These are phyloP conservation scores for Coprinopsis marcescibilis DNA, from an alignment of 768 basidiomycete species.

Conservation along the genomic window DNA sequence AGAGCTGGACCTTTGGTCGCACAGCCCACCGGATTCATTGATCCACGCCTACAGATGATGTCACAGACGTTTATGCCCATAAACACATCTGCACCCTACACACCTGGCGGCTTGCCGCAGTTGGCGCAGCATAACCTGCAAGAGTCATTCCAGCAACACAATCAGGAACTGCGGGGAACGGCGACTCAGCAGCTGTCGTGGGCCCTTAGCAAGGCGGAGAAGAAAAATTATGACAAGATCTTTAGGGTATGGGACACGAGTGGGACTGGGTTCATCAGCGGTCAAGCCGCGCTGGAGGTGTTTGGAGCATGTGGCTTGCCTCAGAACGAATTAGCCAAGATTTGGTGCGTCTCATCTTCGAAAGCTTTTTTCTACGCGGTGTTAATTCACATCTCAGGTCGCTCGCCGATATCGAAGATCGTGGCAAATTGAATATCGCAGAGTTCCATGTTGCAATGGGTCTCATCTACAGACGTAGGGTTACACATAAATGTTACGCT, in stretches of 20 bases:
- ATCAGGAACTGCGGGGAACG: conserved; percentile 65
- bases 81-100: conserved; percentile 54
- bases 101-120: conserved; percentile 56
- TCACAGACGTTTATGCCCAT: conserved; percentile 88
- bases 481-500: conserved; percentile 15
- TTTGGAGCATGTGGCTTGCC: conserved; percentile 90
- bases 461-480: conserved; percentile 91
- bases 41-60: conserved; percentile 86
- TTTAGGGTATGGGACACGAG: conserved; percentile 94
- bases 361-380: conserved; percentile 6
- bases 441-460: conserved; percentile 99
- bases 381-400: conserved; percentile 54
- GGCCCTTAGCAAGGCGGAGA: conserved; percentile 83
- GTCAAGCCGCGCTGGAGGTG: conserved; percentile 80
- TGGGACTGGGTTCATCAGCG: conserved; percentile 78
- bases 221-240: conserved; percentile 94
- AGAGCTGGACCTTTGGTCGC: conserved; percentile 47
- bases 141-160: conserved; percentile 85
- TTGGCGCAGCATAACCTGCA: conserved; percentile 68
- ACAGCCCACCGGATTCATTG: conserved; percentile 74
- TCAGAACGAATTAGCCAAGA: conserved; percentile 84
- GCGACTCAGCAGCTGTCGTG: conserved; percentile 71
- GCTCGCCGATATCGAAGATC: conserved; percentile 87
- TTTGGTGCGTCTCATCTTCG: conserved; percentile 54
- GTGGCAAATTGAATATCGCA: conserved; percentile 90